A percentile compares a stretch with the other conserved stretches of the same genome.
Evolutionary conservation across 2,329 filamentous ascomycete species (phyloP).

Genomic region (Cryphonectria nitschkei): DNA sequence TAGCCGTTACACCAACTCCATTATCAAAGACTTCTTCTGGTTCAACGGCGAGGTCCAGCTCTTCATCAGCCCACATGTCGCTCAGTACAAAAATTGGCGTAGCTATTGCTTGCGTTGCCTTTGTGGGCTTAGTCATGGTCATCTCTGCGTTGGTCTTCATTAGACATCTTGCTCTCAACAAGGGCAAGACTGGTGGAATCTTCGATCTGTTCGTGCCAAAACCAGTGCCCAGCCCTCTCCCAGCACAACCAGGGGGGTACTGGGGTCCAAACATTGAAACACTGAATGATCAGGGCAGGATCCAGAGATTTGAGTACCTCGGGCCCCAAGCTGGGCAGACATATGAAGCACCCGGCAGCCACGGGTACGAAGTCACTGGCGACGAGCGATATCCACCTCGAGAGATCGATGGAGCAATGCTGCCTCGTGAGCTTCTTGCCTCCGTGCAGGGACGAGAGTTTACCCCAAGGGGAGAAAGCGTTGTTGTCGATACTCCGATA

Average conservation of each 20-base stretch:
- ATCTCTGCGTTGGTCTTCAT: not conserved
- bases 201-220: not conserved
- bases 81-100: slow-evolving; percentile 1
- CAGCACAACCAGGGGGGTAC: not conserved
- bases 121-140: not conserved
- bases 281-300: not conserved
- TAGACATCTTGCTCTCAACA: slow-evolving; percentile 1
- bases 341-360: not conserved
- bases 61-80: not conserved
- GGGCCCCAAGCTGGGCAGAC: slow-evolving; percentile 5
- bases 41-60: not conserved
- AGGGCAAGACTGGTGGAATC: not conserved
- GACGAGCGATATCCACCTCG: slow-evolving; percentile 4
- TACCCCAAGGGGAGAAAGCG: not conserved
- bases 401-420: slow-evolving; percentile 2
- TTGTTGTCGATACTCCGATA: not conserved
- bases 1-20: slow-evolving; percentile 6
- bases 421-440: slow-evolving; percentile 10
- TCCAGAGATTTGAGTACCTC: not conserved
- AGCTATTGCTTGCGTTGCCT: not conserved
- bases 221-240: not conserved
- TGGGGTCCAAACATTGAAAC: not conserved
- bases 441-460: not conserved
- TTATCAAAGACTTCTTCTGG: not conserved
- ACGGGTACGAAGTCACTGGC: slow-evolving; percentile 10